A percentile compares a stretch with the other conserved stretches of the same genome.
Evolutionary conservation across 2,329 filamentous ascomycete species (phyloP).

Genomic region (Colletotrichum phormii): DNA sequence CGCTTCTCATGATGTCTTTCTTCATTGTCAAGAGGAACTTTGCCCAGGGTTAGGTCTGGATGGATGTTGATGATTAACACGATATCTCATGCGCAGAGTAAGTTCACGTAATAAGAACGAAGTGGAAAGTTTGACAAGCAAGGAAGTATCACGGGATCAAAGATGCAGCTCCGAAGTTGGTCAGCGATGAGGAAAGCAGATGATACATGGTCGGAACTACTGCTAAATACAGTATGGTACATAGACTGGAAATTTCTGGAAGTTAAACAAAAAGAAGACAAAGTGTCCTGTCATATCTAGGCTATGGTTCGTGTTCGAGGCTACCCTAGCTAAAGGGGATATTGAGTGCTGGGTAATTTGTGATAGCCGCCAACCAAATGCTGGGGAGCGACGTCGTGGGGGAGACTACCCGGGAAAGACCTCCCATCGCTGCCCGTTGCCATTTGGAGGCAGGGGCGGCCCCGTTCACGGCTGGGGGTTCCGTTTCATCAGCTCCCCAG

Average conservation of each 20-base stretch:
- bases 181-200: background rate
- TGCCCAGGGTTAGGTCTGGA: background rate
- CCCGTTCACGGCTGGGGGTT: constrained; percentile 16
- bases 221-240: background rate
- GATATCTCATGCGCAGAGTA: background rate
- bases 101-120: background rate
- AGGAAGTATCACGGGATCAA: background rate
- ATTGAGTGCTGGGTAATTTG: constrained; percentile 9
- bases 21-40: constrained; percentile 39
- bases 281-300: constrained; percentile 15
- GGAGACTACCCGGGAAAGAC: background rate
- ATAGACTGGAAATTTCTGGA: constrained; percentile 26
- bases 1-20: constrained; percentile 36
- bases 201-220: background rate
- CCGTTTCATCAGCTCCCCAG: constrained; percentile 28
- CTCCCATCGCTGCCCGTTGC: background rate
- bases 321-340: constrained; percentile 2
- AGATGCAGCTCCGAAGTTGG: background rate
- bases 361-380: constrained; percentile 21
- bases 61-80: background rate
- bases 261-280: background rate
- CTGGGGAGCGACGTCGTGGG: constrained; percentile 23
- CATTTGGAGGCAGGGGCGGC: constrained; percentile 2
- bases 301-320: constrained; percentile 4
- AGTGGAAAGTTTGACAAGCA: background rate